These are phyloP conservation scores for Harrya chromipes DNA, from an alignment of 768 basidiomycete species.

Conservation along the genomic window DNA sequence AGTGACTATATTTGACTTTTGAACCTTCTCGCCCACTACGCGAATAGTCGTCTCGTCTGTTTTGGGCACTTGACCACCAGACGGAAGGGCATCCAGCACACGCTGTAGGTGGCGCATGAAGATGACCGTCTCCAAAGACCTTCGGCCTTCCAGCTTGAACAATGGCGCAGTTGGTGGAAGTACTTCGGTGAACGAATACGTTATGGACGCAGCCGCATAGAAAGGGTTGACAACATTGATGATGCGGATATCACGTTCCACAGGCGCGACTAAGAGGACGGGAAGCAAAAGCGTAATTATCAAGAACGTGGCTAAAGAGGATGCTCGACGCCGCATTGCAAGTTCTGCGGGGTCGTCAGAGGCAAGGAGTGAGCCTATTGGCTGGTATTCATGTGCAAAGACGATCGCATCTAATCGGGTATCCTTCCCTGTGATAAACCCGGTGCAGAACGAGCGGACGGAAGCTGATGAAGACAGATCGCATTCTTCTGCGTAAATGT, in stretches of 20 bases:
- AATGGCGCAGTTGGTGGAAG: conserved; percentile 30
- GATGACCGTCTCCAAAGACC: conserved; percentile 60
- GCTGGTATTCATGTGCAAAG: conserved; percentile 73
- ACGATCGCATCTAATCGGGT: conserved; percentile 76
- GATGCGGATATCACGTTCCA: conserved; percentile 90
- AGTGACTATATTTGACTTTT: conserved; percentile 73
- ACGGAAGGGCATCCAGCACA: conserved; percentile 77
- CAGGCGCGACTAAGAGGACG: conserved; percentile 72
- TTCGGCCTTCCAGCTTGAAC: conserved; percentile 59
- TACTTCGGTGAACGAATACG: conserved; percentile 31
- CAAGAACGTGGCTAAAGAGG: conserved; percentile 71
- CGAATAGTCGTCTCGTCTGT: conserved; percentile 31
- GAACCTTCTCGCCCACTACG: conserved; percentile 41
- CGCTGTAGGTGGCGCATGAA: conserved; percentile 80
- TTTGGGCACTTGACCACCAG: conserved; percentile 49
- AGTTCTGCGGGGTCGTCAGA: conserved; percentile 29
- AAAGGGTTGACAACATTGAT: conserved; percentile 85
- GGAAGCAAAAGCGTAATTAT: conserved; percentile 79
- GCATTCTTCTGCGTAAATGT: conserved; percentile 78
- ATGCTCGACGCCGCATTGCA: conserved; percentile 41
- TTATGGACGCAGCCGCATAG: conserved; percentile 73
- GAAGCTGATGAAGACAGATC: conserved; percentile 64
- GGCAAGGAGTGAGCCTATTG: conserved; percentile 50
- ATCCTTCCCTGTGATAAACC: conserved; percentile 62
- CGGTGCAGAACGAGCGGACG: conserved; percentile 64